Percentiles rank a stretch among this genome's conserved stretches.
phyloP scores from a whole-genome alignment of 73 alveolate species.

The Urostyla sp. region DNA sequence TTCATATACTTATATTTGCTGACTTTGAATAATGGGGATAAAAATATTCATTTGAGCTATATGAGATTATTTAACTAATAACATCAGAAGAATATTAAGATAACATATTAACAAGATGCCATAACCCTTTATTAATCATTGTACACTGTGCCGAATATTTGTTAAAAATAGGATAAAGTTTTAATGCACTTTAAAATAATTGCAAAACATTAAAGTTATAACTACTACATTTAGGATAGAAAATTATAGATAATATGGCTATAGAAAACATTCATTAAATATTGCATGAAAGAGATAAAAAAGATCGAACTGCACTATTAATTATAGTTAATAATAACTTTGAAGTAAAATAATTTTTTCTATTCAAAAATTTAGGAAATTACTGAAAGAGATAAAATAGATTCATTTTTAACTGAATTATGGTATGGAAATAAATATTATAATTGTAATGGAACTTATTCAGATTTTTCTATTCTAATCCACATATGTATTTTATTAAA shows the following conservation, averaged over 20 bases:
- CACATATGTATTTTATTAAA: conserved; percentile 5
- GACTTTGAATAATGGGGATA: conserved; percentile 29
- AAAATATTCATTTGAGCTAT: not conserved
- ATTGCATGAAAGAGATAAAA: conserved; percentile 25
- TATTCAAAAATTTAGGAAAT: too few species aligned
- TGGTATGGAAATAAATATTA: conserved; percentile 29
- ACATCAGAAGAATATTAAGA: conserved; percentile 17
- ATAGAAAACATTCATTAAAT: conserved; percentile 13
- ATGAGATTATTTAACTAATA: not conserved
- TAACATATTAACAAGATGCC: conserved; percentile 27
- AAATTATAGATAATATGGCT: conserved; percentile 3
- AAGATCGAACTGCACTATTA: not conserved
- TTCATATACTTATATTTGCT: conserved; percentile 33
- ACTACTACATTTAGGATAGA: conserved; percentile 8
- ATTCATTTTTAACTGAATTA: conserved; percentile 23
- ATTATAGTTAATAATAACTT: conserved; percentile 9
- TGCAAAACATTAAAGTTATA: not conserved
- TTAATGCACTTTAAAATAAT: too few species aligned
- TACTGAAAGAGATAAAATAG: conserved; percentile 23
- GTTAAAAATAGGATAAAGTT: conserved; percentile 35
- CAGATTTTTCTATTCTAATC: conserved; percentile 4
- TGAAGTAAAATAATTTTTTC: too few species aligned
- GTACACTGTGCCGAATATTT: conserved; percentile 41
- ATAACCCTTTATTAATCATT: conserved; percentile 25
- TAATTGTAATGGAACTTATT: conserved; percentile 23